Percentiles rank a stretch among this genome's conserved stretches.
These are phyloP conservation scores for Pulicaria dysenterica DNA, from an alignment of 129 eudicot genomes.

Conservation along the genomic window DNA sequence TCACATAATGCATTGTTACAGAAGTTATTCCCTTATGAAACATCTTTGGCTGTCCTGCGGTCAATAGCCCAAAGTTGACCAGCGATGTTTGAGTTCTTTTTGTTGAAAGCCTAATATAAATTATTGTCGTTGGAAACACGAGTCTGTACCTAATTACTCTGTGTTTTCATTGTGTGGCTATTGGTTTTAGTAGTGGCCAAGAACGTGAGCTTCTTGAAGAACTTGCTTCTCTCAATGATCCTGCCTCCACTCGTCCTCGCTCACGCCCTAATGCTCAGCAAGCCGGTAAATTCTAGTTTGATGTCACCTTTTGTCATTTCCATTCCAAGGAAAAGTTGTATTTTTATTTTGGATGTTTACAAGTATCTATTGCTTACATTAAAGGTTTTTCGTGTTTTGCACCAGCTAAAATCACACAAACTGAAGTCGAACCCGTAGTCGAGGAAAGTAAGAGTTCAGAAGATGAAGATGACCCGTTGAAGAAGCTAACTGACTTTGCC, in stretches of 20 bases:
- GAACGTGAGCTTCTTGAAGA: constrained; percentile 94
- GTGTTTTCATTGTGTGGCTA: constrained; percentile 15
- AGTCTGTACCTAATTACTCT: constrained; percentile 15
- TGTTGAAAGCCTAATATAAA: no score
- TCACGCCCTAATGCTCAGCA: constrained; percentile 60
- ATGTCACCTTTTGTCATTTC: background rate
- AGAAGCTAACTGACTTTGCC: constrained; percentile 60
- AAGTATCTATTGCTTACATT: background rate
- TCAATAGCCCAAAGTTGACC: background rate
- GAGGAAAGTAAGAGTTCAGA: constrained; percentile 53
- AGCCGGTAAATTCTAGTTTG: constrained; percentile 44
- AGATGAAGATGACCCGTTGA: constrained; percentile 69
- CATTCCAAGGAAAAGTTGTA: background rate
- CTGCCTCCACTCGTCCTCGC: constrained; percentile 51
- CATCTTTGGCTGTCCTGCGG: background rate
- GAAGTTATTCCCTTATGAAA: no score
- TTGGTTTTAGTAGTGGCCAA: constrained; percentile 48
- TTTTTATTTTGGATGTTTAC: background rate
- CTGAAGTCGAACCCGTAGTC: constrained; percentile 36
- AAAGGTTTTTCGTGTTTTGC: background rate
- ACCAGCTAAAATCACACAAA: constrained; percentile 52
- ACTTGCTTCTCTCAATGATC: constrained; percentile 65
- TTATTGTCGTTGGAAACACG: background rate
- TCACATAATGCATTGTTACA: background rate
- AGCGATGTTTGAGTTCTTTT: no score